Evolutionary conservation across 495 filamentous ascomycete species (phyloP), one percentile per base, ranked within the genome.

Genomic region (Melanomma pulvis-pyrius): DNA sequence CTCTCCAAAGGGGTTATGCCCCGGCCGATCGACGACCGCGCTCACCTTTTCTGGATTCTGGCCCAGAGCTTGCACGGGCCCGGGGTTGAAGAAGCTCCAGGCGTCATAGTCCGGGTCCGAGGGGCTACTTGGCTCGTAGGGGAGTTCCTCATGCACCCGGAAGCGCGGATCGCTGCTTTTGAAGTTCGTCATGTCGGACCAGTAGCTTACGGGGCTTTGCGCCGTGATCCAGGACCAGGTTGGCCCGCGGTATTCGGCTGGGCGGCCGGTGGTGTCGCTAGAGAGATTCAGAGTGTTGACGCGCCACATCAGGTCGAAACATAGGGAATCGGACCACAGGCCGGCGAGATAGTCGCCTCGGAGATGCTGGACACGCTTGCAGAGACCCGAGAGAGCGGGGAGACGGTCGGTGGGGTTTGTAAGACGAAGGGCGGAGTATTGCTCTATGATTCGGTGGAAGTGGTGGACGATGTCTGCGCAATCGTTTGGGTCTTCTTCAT

Each of bases 181-280:
- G 32, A 61, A 55, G 24, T 41, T 30, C 50, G 11, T 49, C 4
- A 64, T 56, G 25, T 64, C 51, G 28, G 4, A 8, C 51, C 61
- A 57, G 39, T 64, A 64, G 29, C 12, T 44, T 4, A 64, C 50
- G 11, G 34, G 19, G 25, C 50, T 29, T 32, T 56, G 21, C 21
- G 36, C 39, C 5, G 61, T 39, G n/a, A 64, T 32, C 61, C 51
- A 64, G 9, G 61, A 64, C 61, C 61, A 57, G 4, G 51, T 24
- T 1, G 36, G 60, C 15, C 51, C 22, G 22, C 25, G 61, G 21
- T 34, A 34, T 34, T 34, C 30, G 30, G 30, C 30, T 5, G 48
- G 11, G 7, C 30, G 24, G 1, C 24, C n/a, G 21, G 13, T 9
- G 12, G 6, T n/a, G 15, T 50, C 21, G 17, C 1, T 46, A 11